A percentile compares a stretch with the other conserved stretches of the same genome.
phyloP scores from a whole-genome alignment of 352 stramenopile species.

The Pythium myriotylum region DNA sequence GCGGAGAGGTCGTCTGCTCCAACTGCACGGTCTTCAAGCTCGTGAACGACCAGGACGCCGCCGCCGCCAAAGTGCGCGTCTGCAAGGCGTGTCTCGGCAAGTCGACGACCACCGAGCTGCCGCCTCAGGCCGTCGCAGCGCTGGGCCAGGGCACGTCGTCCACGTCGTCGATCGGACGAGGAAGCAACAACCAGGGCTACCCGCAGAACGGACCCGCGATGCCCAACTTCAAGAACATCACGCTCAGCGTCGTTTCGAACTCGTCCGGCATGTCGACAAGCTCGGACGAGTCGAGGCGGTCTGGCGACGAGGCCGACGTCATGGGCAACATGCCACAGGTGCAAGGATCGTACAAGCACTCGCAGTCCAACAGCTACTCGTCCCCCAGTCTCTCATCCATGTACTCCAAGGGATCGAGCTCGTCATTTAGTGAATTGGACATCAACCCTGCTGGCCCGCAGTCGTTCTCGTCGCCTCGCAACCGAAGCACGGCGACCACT shows the following conservation, averaged over 20 bases:
- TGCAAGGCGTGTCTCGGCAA: conserved; percentile 82
- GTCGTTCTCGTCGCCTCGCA: conserved; percentile 27
- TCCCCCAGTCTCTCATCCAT: conserved; percentile 23
- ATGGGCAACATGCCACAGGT: conserved; percentile 15
- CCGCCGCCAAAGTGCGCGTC: conserved; percentile 65
- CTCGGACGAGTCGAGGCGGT: conserved; percentile 32
- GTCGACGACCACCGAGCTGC: conserved; percentile 35
- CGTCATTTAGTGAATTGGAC: conserved; percentile 32
- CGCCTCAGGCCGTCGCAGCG: conserved; percentile 13
- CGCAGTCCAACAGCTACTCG: conserved; percentile 16
- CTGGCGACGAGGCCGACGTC: conserved; percentile 24
- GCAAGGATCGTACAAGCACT: conserved; percentile 21
- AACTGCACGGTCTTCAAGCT: conserved; percentile 80
- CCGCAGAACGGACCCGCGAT: conserved; percentile 11
- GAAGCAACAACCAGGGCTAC: conserved; percentile 17
- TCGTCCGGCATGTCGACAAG: conserved; percentile 32
- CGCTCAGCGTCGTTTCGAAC: conserved; percentile 31
- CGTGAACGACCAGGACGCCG: conserved; percentile 51
- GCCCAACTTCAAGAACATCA: conserved; percentile 34
- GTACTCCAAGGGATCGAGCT: conserved; percentile 30
- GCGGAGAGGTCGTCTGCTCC: conserved; percentile 85
- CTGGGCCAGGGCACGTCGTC: conserved; percentile 2
- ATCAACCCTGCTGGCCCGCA: conserved; percentile 12
- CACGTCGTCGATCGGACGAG: conserved; percentile 2
- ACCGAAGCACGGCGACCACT: conserved; percentile 38